Evolutionary conservation across 2,329 filamentous ascomycete genomes (phyloP).

Genomic region (Penicillium sp.): DNA sequence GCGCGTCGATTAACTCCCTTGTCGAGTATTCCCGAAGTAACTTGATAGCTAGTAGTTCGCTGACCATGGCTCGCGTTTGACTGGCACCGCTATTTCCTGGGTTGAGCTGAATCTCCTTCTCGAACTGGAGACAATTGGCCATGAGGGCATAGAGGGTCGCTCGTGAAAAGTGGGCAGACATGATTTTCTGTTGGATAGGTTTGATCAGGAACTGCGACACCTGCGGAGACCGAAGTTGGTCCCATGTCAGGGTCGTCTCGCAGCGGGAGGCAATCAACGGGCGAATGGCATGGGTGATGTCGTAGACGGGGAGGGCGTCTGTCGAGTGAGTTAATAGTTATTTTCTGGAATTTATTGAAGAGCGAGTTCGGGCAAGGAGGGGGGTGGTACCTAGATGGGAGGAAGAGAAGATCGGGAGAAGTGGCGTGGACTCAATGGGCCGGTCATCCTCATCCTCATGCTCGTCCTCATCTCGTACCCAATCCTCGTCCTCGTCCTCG

Average conservation of each 20-base stretch:
- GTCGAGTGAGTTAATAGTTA: conserved; percentile 8
- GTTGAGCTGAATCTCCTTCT: conserved; percentile 80
- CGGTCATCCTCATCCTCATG: conserved; percentile 51
- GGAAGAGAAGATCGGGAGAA: conserved; percentile 79
- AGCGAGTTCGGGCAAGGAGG: background rate
- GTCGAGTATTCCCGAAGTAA: conserved; percentile 87
- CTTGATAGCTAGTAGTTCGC: conserved; percentile 88
- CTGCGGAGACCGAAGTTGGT: conserved; percentile 92
- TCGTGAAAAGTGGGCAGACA: conserved; percentile 78
- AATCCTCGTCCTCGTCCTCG: conserved; percentile 40
- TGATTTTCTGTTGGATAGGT: conserved; percentile 90
- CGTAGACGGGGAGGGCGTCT: conserved; percentile 89
- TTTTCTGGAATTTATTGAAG: background rate
- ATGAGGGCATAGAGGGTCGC: conserved; percentile 88
- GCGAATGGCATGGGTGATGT: conserved; percentile 86
- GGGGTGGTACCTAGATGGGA: conserved; percentile 68
- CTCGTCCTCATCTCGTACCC: conserved; percentile 33
- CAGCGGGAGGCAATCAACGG: conserved; percentile 81
- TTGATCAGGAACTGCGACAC: conserved; percentile 95
- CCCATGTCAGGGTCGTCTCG: conserved; percentile 92
- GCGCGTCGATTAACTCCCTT: conserved; percentile 86
- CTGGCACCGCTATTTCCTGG: conserved; percentile 84
- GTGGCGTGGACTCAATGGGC: conserved; percentile 53
- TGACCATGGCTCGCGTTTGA: conserved; percentile 82
- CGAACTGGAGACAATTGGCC: conserved; percentile 92